These are phyloP conservation scores for Backusella sp. DNA, from an alignment of 192 early-diverging fungal genomes.

Conservation along the genomic window DNA sequence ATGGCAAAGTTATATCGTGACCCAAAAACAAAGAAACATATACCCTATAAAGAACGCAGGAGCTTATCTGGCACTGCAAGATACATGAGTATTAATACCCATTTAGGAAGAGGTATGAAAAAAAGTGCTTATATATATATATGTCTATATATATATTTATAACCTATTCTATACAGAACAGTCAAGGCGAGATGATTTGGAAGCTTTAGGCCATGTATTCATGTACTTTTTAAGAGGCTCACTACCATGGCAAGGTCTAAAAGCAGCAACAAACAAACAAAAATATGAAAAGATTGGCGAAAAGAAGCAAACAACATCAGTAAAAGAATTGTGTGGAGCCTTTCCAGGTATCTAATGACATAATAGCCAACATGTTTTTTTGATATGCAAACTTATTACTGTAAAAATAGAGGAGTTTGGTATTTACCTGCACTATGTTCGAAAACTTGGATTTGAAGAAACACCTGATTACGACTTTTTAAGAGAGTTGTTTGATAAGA, in stretches of 20 bases:
- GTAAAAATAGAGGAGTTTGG: constrained; percentile 58
- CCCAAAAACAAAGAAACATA: constrained; percentile 71
- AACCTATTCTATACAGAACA: constrained; percentile 54
- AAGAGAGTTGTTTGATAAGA: constrained; percentile 67
- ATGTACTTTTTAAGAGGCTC: constrained; percentile 76
- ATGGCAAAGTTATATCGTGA: constrained; percentile 78
- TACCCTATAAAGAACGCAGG: constrained; percentile 63
- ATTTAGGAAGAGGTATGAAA: constrained; percentile 67
- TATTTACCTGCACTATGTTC: constrained; percentile 65
- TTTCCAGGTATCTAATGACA: constrained; percentile 55
- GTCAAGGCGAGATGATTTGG: constrained; percentile 81
- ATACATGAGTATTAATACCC: constrained; percentile 84
- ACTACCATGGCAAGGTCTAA: constrained; percentile 83
- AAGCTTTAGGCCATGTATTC: constrained; percentile 83
- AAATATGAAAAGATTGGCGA: constrained; percentile 87
- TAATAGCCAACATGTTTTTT: background rate
- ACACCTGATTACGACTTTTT: constrained; percentile 80
- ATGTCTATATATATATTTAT: background rate
- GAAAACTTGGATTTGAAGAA: constrained; percentile 76
- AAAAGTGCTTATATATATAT: background rate
- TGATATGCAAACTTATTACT: background rate
- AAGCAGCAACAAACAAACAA: constrained; percentile 78
- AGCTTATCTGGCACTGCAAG: constrained; percentile 72
- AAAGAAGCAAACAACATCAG: constrained; percentile 66
- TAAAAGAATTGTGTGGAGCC: constrained; percentile 74